Evolutionary conservation across 163 green algal genomes (phyloP), one percentile per base, ranked within the genome.

Genomic region (Coccomyxa subellipsoidea): DNA sequence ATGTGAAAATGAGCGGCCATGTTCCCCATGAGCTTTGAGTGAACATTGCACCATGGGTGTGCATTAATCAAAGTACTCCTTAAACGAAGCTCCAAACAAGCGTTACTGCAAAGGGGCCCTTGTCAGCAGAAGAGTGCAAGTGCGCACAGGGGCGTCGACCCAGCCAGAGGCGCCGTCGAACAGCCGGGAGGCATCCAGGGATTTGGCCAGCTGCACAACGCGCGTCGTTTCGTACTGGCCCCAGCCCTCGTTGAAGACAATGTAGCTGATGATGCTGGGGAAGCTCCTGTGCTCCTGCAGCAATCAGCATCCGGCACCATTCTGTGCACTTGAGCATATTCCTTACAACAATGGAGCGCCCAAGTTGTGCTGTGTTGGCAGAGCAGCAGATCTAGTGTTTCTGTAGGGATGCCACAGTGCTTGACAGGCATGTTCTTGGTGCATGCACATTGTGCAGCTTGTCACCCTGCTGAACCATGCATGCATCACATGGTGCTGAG

Each of bases 161-260:
- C 83, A 87, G 38, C 83, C 83, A 69, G 54, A 80, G 9, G 83
- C 83, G 39, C n/a, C 37, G 69, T 84, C 78, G 38, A 82, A 82
- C 23, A 87, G 35, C 36, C 83, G 73, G 36, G 54, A 70, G 70
- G 54, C 38, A 39, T 87, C 83, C 53, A 84, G 79, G 4, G 79
- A 76, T 5, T 80, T 36, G 21, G 53, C 79, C 15, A 54, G 38
- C 59, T 80, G 47, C 2, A 76, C 77, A 4, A 84, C 39, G 3
- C 59, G 35, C 31, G 77, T 34, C n/a, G 83, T 84, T 25, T 83
- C 83, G 29, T 86, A 83, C 37, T 86, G 83, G 34, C 83, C 83
- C 83, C 83, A 86, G 54, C 83, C 83, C 40, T 85, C 82, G 66
- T 85, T 85, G 82, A 85, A 85, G 0, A 85, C 83, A 18, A 84